Evolutionary conservation across 257 asterid genomes (phyloP).

Genomic region (Nicotiana undulata): DNA sequence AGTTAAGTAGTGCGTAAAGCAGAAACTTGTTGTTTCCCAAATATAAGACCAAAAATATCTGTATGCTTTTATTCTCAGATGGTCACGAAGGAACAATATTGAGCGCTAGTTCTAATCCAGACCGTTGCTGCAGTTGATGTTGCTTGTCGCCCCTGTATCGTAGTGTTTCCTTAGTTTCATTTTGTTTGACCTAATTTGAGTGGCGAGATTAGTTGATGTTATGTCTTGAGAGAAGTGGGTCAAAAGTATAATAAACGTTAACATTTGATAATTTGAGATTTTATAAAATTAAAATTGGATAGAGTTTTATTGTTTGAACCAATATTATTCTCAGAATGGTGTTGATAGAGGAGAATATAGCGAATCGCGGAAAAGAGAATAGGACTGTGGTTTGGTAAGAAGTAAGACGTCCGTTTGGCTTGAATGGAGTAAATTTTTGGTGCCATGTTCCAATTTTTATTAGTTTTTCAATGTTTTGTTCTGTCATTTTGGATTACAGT

Average conservation of each 20-base stretch:
- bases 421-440: not conserved
- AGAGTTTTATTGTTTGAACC: not conserved
- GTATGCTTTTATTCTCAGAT: not conserved
- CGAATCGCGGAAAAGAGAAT: not conserved
- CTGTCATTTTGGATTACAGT: not conserved
- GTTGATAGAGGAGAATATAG: not conserved
- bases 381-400: not conserved
- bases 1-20: not conserved
- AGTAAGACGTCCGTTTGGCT: not conserved
- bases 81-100: not conserved
- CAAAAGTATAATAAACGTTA: not conserved
- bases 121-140: not conserved
- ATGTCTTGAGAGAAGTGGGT: not conserved
- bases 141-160: not conserved
- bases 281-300: not conserved
- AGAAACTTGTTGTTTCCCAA: not conserved
- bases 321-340: not conserved
- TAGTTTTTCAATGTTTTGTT: not conserved
- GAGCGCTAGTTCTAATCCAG: not conserved
- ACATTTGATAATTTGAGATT: not conserved
- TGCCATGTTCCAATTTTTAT: not conserved
- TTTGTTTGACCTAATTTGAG: not conserved
- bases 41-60: not conserved
- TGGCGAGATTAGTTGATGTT: not conserved
- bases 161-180: not conserved